Evolutionary conservation across 495 filamentous ascomycete genomes (phyloP).

Genomic region (Aspergillus coremiiformis): DNA sequence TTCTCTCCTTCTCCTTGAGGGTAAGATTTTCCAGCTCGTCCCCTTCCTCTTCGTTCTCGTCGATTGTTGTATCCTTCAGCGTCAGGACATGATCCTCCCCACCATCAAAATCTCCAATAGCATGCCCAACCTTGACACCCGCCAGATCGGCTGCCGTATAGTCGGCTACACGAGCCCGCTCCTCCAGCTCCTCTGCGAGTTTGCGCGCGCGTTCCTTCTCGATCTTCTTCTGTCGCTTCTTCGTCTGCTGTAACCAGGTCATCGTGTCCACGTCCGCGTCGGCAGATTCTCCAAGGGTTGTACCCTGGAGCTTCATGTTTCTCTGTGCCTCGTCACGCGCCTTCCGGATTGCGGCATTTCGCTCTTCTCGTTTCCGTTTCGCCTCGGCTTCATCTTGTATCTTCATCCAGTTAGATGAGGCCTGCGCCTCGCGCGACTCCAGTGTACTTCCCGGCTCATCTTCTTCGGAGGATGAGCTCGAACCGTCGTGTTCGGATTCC

Average conservation of each 20-base stretch:
- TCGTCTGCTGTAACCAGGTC: conserved; percentile 75
- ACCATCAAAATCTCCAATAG: conserved; percentile 66
- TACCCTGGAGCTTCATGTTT: conserved; percentile 65
- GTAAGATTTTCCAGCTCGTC: conserved; percentile 87
- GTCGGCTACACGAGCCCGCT: conserved; percentile 46
- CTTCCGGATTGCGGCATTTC: conserved; percentile 73
- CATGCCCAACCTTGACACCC: conserved; percentile 87
- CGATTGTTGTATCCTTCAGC: conserved; percentile 80
- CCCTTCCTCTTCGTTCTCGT: conserved; percentile 78
- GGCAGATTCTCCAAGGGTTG: conserved; percentile 64
- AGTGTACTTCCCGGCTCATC: conserved; percentile 68
- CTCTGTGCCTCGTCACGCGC: conserved; percentile 76
- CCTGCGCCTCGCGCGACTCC: conserved; percentile 69
- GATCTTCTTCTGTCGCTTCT: conserved; percentile 87
- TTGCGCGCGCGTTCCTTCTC: conserved; percentile 65
- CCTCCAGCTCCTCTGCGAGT: conserved; percentile 66
- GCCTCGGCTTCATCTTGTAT: conserved; percentile 54
- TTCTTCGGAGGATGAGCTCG: conserved; percentile 39
- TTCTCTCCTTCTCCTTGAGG: conserved; percentile 67
- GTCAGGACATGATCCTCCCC: conserved; percentile 77
- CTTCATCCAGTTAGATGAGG: conserved; percentile 66
- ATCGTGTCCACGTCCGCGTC: conserved; percentile 65
- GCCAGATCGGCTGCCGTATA: conserved; percentile 80
- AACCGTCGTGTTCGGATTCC: conserved; percentile 39
- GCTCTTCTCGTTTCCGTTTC: conserved; percentile 70